A percentile compares a stretch with the other conserved stretches of the same genome.
Evolutionary conservation across 2,329 filamentous ascomycete genomes (phyloP).

Genomic region (Dryadomyces quercus-mongolicae): DNA sequence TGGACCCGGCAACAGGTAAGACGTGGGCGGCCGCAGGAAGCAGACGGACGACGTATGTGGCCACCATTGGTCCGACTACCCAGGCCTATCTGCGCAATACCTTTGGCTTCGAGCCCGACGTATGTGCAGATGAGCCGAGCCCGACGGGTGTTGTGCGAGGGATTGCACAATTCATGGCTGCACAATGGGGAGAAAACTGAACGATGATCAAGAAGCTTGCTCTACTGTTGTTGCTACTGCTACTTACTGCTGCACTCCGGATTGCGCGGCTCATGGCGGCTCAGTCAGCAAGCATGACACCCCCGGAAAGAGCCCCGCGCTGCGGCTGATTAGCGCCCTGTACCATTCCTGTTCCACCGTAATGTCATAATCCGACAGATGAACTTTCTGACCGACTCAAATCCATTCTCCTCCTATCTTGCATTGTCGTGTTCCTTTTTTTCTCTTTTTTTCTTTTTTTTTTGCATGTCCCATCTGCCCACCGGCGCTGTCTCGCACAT

Average conservation of each 20-base stretch:
- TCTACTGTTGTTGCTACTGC: neutral
- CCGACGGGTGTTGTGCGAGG: conserved; percentile 65
- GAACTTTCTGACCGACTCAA: neutral
- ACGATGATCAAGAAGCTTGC: neutral
- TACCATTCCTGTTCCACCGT: neutral
- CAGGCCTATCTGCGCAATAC: conserved; percentile 54
- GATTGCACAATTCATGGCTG: conserved; percentile 38
- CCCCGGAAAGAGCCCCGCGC: neutral
- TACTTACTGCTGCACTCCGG: too few relatives aligned
- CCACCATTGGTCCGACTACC: conserved; percentile 91
- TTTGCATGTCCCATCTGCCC: neutral
- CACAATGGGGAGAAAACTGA: neutral
- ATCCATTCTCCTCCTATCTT: neutral
- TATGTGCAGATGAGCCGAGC: conserved; percentile 72
- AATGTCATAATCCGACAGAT: neutral
- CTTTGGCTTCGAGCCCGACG: conserved; percentile 59
- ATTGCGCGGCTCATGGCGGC: neutral
- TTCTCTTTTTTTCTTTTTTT: neutral
- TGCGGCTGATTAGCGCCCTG: neutral
- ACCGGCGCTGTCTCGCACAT: neutral
- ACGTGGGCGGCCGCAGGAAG: conserved; percentile 4
- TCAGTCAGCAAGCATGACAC: conserved; percentile 4
- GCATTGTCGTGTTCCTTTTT: neutral
- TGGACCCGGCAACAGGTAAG: conserved; percentile 31
- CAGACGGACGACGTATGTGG: conserved; percentile 47